Percentiles rank a stretch among this genome's conserved stretches.
Conservation (phyloP, 148 eudicot species). For the Spergularia bocconei region DNA sequence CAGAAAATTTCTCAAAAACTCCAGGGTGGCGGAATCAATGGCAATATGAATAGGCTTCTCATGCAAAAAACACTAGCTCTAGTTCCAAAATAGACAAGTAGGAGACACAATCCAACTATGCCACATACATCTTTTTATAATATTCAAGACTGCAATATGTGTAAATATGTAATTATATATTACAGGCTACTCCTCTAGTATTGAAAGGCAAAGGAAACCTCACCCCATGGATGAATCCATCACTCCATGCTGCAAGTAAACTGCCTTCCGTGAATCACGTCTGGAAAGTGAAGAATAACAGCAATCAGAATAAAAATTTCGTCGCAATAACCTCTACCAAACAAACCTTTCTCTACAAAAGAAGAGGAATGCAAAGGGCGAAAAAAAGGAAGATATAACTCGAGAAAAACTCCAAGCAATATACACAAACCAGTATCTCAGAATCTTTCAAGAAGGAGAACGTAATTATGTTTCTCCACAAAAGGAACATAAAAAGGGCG, state of each 20-base stretch:
- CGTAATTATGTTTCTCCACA: no score
- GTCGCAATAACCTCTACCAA: not conserved
- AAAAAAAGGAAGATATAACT: no score
- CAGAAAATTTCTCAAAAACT: not conserved
- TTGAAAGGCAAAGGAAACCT: conserved; percentile 19
- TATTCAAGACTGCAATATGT: not conserved
- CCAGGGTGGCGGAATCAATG: not conserved
- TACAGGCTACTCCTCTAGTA: not conserved
- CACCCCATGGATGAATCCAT: conserved; percentile 99
- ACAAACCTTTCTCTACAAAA: not conserved
- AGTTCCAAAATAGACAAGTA: not conserved
- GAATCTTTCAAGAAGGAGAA: no score
- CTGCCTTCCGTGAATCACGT: conserved; percentile 86
- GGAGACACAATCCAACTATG: not conserved
- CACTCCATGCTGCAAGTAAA: conserved; percentile 93
- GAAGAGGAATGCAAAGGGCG: no score
- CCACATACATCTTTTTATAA: not conserved
- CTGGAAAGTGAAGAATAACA: conserved; percentile 38
- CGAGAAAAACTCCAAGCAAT: no score
- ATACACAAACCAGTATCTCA: no score
- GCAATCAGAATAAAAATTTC: not conserved
- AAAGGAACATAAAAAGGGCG: no score
- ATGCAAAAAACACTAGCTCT: not conserved
- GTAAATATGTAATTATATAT: not conserved
- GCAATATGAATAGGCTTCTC: not conserved